These are phyloP conservation scores for Pseudogymnoascus sp. DNA, from an alignment of 2,329 filamentous ascomycete genomes.

Conservation along the genomic window DNA sequence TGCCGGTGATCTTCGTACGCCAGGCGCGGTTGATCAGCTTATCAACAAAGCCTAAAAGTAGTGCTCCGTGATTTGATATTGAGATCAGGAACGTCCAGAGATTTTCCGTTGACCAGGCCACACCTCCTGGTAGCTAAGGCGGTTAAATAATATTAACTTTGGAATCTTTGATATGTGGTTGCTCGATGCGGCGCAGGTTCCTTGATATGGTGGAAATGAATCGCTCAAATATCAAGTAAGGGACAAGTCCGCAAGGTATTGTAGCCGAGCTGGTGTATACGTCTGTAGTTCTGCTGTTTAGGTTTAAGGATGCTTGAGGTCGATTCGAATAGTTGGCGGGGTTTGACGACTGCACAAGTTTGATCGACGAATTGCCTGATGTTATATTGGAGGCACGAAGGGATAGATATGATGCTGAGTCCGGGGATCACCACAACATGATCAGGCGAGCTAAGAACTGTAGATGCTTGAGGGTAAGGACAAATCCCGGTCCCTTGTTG, in stretches of 20 bases:
- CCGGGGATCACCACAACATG: not conserved
- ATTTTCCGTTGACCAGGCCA: not conserved
- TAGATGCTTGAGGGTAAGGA: not conserved
- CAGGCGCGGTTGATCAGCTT: not conserved
- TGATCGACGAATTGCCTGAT: conserved; percentile 6
- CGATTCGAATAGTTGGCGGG: not conserved
- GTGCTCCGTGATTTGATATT: not conserved
- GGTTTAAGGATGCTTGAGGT: not conserved
- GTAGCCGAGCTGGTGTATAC: not conserved
- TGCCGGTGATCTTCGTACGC: not conserved
- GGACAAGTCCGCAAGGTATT: not conserved
- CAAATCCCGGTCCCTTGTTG: conserved; percentile 1
- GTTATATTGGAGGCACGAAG: conserved; percentile 2
- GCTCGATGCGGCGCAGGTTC: not conserved
- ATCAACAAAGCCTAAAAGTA: not conserved
- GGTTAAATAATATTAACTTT: not conserved
- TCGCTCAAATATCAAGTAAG: not conserved
- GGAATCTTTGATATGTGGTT: not conserved
- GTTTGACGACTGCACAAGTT: not conserved
- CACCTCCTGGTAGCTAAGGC: not conserved
- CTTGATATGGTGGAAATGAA: not conserved
- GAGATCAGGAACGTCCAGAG: not conserved
- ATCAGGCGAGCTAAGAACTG: conserved; percentile 3
- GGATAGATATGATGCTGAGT: conserved; percentile 6
- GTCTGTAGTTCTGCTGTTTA: not conserved